Conservation (phyloP, 345 rosid genomes). For the Syzygium aromaticum region DNA sequence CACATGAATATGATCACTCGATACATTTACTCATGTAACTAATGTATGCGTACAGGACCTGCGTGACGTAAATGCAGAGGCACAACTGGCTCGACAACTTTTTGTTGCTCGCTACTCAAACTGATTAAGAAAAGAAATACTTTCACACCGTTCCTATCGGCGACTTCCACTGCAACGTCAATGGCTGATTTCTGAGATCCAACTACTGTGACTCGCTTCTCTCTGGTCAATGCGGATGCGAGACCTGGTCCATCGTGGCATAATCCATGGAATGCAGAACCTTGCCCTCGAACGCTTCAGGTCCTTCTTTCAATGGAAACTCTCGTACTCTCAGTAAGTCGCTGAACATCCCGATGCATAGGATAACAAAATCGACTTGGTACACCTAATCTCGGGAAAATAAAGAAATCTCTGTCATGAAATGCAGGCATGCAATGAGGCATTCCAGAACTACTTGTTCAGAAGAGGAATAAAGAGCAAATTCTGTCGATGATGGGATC, state of each 20-base stretch:
- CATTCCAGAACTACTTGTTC: not conserved
- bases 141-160: conserved; percentile 12
- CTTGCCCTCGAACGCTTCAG: conserved; percentile 18
- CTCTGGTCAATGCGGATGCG: conserved; percentile 9
- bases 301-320: conserved; percentile 20
- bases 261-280: conserved; percentile 35
- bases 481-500: not conserved
- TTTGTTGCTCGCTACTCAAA: not conserved
- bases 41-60: not conserved
- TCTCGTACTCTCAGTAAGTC: conserved; percentile 19
- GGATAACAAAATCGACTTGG: conserved; percentile 25
- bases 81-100: not conserved
- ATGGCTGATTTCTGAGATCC: conserved; percentile 32
- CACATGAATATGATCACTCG: not conserved
- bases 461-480: not conserved
- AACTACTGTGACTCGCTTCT: conserved; percentile 15
- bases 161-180: conserved; percentile 21
- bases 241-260: conserved; percentile 11
- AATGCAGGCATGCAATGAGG: not conserved
- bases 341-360: conserved; percentile 28
- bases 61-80: not conserved
- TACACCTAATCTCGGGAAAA: conserved; percentile 8
- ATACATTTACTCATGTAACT: not conserved
- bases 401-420: not conserved
- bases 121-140: not conserved